These are phyloP conservation scores for Ophiosphaerella korrae DNA, from an alignment of 2,329 filamentous ascomycete species.

Conservation along the genomic window DNA sequence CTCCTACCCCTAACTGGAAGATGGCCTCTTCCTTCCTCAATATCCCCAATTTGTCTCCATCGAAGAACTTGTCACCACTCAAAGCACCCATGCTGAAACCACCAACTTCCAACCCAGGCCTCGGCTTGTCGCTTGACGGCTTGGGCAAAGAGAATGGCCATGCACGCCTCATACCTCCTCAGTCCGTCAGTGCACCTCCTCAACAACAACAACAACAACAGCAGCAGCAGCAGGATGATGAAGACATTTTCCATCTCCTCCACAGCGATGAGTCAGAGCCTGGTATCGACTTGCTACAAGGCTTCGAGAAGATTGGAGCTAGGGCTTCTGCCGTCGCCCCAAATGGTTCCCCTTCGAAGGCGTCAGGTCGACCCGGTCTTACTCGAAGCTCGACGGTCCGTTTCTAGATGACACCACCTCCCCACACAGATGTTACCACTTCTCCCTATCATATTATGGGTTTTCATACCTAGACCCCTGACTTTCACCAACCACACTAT, in stretches of 20 bases:
- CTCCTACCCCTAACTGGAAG: slow-evolving; percentile 42
- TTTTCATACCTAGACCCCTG: slow-evolving; percentile 10
- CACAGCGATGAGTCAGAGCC: slow-evolving; percentile 65
- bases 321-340: slow-evolving; percentile 36
- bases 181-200: slow-evolving; percentile 37
- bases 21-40: slow-evolving; percentile 43
- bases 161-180: slow-evolving; percentile 29
- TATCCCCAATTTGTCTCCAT: slow-evolving; percentile 43
- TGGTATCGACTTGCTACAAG: slow-evolving; percentile 72
- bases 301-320: slow-evolving; percentile 74
- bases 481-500: slow-evolving; percentile 15
- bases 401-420: slow-evolving; percentile 27
- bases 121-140: slow-evolving; percentile 23
- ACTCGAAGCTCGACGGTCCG: slow-evolving; percentile 40
- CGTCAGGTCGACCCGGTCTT: slow-evolving; percentile 31
- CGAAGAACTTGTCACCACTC: slow-evolving; percentile 35
- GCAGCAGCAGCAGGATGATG: slow-evolving; percentile 49
- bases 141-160: slow-evolving; percentile 29
- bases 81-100: slow-evolving; percentile 38
- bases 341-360: slow-evolving; percentile 44
- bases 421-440: not conserved
- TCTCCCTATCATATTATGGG: slow-evolving; percentile 8
- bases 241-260: slow-evolving; percentile 63
- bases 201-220: slow-evolving; percentile 18
- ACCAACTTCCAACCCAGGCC: slow-evolving; percentile 30